phyloP scores from a whole-genome alignment of 2,329 filamentous ascomycete species.

The Davidsoniella neocaledoniae region DNA sequence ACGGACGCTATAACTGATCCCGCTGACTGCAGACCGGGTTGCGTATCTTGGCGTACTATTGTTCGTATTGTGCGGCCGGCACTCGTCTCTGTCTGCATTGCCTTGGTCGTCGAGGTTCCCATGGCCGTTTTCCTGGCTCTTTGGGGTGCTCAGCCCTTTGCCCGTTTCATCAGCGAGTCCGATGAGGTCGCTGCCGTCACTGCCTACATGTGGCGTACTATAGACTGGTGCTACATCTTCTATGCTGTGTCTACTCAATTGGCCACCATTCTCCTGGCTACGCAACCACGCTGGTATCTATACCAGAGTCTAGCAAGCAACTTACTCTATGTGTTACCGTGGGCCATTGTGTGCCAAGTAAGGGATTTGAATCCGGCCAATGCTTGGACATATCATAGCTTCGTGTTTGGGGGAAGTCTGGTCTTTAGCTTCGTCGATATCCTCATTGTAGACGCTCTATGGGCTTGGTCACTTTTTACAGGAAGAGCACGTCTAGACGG shows the following conservation, averaged over 20 bases:
- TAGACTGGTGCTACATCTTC: conserved; percentile 53
- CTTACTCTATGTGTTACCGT: conserved; percentile 50
- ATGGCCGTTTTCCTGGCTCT: conserved; percentile 45
- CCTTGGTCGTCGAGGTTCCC: conserved; percentile 41
- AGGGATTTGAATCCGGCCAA: conserved; percentile 30
- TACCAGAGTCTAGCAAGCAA: conserved; percentile 51
- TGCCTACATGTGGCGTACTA: conserved; percentile 45
- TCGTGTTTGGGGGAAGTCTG: conserved; percentile 51
- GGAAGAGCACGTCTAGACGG: conserved; percentile 19
- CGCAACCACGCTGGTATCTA: conserved; percentile 48
- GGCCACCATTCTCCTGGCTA: conserved; percentile 46
- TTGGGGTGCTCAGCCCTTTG: conserved; percentile 42
- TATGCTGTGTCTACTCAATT: conserved; percentile 50
- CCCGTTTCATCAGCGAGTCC: conserved; percentile 42
- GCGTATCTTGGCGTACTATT: conserved; percentile 10
- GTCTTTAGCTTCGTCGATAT: conserved; percentile 49
- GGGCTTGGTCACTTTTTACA: conserved; percentile 32
- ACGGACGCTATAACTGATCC: conserved; percentile 2
- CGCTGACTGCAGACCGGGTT: too few species aligned
- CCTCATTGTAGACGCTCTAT: conserved; percentile 30
- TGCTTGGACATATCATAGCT: conserved; percentile 50
- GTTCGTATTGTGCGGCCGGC: conserved; percentile 34
- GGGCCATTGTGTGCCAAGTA: conserved; percentile 45
- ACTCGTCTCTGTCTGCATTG: conserved; percentile 33
- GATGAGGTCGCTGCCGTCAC: conserved; percentile 41